Percentiles rank a stretch among this genome's conserved stretches.
Evolutionary conservation across 2,329 filamentous ascomycete species (phyloP).

Genomic region (Penicillium sp.): DNA sequence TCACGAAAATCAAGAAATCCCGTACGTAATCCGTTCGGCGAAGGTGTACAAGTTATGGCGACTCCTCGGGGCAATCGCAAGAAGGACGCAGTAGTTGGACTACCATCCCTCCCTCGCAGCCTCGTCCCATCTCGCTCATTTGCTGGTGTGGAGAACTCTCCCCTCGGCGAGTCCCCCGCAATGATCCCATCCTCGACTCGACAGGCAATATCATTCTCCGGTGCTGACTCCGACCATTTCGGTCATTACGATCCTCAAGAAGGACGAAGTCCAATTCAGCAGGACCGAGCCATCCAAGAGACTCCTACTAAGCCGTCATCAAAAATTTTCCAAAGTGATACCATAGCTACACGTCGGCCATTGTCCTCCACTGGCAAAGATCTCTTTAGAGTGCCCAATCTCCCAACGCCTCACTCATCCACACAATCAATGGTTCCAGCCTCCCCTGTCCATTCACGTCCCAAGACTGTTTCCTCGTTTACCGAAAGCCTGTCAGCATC

Average conservation of each 20-base stretch:
- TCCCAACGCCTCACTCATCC: slow-evolving; percentile 26
- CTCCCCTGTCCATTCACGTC: slow-evolving; percentile 31
- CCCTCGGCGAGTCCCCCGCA: slow-evolving; percentile 30
- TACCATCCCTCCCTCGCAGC: slow-evolving; percentile 30
- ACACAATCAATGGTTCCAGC: slow-evolving; percentile 25
- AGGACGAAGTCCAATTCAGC: slow-evolving; percentile 3
- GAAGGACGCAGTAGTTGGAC: slow-evolving; percentile 29
- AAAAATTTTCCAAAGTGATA: slow-evolving; percentile 22
- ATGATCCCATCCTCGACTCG: slow-evolving; percentile 35
- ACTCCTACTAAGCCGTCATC: slow-evolving; percentile 41
- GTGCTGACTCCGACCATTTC: slow-evolving; percentile 20
- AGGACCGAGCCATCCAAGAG: slow-evolving; percentile 34
- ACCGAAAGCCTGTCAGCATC: not conserved
- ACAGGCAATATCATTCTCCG: slow-evolving; percentile 31
- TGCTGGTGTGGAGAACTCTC: slow-evolving; percentile 28
- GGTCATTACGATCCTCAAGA: slow-evolving; percentile 1
- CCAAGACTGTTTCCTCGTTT: slow-evolving; percentile 11
- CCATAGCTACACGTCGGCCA: slow-evolving; percentile 11
- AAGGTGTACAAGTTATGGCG: slow-evolving; percentile 51
- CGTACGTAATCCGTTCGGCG: slow-evolving; percentile 41
- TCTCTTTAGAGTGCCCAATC: slow-evolving; percentile 29
- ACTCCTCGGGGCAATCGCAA: slow-evolving; percentile 45
- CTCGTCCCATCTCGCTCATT: slow-evolving; percentile 30
- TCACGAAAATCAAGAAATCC: slow-evolving; percentile 44
- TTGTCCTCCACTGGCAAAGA: slow-evolving; percentile 20